Base-by-base conservation (phyloP, 495 filamentous ascomycete genomes). In the Lasiosphaeris hirsuta region DNA sequence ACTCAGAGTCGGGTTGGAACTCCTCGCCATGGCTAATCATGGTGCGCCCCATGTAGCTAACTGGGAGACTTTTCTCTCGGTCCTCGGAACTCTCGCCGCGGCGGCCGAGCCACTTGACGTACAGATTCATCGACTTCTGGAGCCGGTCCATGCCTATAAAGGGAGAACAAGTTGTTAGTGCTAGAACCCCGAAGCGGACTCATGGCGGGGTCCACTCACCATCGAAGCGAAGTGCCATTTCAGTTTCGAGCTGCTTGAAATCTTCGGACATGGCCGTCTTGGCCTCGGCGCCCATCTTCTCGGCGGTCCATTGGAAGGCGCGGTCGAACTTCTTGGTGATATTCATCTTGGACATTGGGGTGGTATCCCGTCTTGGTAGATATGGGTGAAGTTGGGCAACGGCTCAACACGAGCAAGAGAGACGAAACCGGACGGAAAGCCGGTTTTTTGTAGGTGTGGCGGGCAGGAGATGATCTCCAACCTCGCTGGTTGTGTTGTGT, bases 241-340 rank as follows among this genome's bases (percentile, higher is more conserved):
- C 95, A 44, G 84, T 82, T 72, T 98, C 93, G 67, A 97, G 75
- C 53, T 85, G 83, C 75, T 92, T 96, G 82, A 98, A 97, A 60
- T 97, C 89, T 50, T 98, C 92, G 0, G 91, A 88, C 50, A 90
- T 84, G 67, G 77, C 86, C 10, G 92, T 97, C 75, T 93, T 96
- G 67, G 84, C 83, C 73, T 97, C 94, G 47, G 85, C 85, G 63
- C 94, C 94, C 91, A 98, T 97, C 75, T 91, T 86, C 78, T 98
- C 94, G 54, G 90, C 90, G 10, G 91, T 91, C 93, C 93, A 98
- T 87, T 98, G 94, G 80, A 94, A 96, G 77, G 97, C 86, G 58
- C 95, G 88, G 73, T 90, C 94, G 68, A 97, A 83, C 72, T 96
- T 96, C 81, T 95, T 93, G 75, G 92, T 93, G 78, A 96, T 86